Conservation (phyloP, 2,329 filamentous ascomycete species). For the Aspergillus sp. region DNA sequence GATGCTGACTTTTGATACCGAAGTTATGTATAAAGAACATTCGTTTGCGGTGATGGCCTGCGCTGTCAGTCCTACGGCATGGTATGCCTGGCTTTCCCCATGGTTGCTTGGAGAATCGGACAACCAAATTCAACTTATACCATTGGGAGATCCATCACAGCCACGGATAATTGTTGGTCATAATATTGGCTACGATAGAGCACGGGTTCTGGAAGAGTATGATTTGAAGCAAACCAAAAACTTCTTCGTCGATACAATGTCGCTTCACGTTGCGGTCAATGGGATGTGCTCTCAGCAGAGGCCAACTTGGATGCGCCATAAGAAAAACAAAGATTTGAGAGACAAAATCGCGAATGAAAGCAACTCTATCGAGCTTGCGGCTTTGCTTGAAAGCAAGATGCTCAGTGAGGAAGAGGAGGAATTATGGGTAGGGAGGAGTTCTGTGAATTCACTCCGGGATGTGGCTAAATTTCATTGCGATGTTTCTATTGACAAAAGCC, state of each 20-base stretch:
- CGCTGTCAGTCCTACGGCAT: conserved; percentile 79
- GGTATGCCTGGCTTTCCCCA: conserved; percentile 97
- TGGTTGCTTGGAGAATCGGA: conserved; percentile 84
- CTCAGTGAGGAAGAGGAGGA: conserved; percentile 84
- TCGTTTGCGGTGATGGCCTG: conserved; percentile 96
- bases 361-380: conserved; percentile 65
- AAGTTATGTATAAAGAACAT: conserved; percentile 92
- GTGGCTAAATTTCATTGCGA: conserved; percentile 96
- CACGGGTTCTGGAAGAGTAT: conserved; percentile 85
- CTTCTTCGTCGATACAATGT: conserved; percentile 95
- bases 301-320: conserved; percentile 95
- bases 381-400: conserved; percentile 63
- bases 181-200: conserved; percentile 92
- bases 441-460: conserved; percentile 88
- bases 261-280: conserved; percentile 92
- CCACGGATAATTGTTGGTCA: conserved; percentile 83
- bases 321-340: conserved; percentile 79
- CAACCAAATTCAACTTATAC: conserved; percentile 74
- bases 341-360: conserved; percentile 73
- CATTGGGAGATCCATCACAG: conserved; percentile 70
- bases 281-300: conserved; percentile 97
- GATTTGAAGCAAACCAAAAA: conserved; percentile 75
- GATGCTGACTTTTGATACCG: conserved; percentile 89
- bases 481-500: conserved; percentile 83
- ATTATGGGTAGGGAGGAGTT: conserved; percentile 90